Base-by-base conservation (phyloP, 805 yeast species). In the Jamesozyma gamospora region DNA sequence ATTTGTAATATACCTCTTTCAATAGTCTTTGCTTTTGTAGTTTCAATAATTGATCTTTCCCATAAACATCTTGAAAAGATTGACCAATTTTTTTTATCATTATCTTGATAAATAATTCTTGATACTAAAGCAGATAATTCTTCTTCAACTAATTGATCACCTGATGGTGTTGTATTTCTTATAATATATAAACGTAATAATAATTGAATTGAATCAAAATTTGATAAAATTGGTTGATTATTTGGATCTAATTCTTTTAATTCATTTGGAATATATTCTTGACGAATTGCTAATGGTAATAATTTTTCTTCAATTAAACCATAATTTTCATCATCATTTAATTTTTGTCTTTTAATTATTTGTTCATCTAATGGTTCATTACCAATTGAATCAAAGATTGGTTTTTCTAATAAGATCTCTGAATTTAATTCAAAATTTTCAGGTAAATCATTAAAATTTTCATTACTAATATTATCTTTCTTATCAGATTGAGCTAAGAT, bases 1-100 rank as follows among this genome's bases (percentile, higher is more conserved):
- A 92, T 79, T 62, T 92, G 98, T 37, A 92, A 67, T 4, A 88
- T 78, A 37, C 97, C 97, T 57, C 98, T 73, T 63, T 92, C 97
- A 18, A 90, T 80, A 1, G 96, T 90, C 55, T 82, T 79, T 1
- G 94, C 77, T 48, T 77, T 79, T 36, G 71, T 70, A 0, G 95
- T 74, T 58, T 92, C 98, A 28, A 88, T 65, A 16, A 83, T 51
- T 7, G 96, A 85, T 57, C 97, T 74, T 53, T 81, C 83, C 96
- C 96, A 92, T 33, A 92, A 65, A 0, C 94, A 82, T 45, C 88
- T 70, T 2, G 88, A 75, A 52, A 79, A 86, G 3, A 90, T 58
- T 1, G 82, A 63, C 87, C 95, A 87, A 71, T 69, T 47, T 8
- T n/a, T n/a, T 49, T 56, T 51, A 4, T 35, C 29, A 14, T 62